phyloP scores from a whole-genome alignment of 495 filamentous ascomycete species.

The Tuber umbilicatum region DNA sequence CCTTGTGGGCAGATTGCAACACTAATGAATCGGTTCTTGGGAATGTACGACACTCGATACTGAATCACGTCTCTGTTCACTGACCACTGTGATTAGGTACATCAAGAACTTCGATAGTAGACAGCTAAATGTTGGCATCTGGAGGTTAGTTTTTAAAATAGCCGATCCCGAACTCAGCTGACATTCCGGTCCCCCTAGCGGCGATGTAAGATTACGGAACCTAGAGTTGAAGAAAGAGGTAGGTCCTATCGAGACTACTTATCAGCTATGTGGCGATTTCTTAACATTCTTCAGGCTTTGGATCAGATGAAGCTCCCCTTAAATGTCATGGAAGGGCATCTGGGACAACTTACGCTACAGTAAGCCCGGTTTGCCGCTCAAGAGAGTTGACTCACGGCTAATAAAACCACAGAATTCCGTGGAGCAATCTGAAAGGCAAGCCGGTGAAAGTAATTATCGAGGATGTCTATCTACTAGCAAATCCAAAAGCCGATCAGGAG shows the following conservation, averaged over 20 bases:
- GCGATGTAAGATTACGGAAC: slow-evolving; percentile 86
- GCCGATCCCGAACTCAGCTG: neutral
- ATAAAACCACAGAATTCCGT: slow-evolving; percentile 61
- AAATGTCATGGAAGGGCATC: slow-evolving; percentile 91
- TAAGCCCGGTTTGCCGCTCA: slow-evolving; percentile 1
- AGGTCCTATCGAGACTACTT: neutral
- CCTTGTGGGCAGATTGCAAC: slow-evolving; percentile 59
- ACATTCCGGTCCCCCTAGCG: slow-evolving; percentile 44
- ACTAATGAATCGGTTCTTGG: slow-evolving; percentile 95
- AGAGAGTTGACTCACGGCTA: neutral
- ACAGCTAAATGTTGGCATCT: slow-evolving; percentile 95
- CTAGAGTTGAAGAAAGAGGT: slow-evolving; percentile 80
- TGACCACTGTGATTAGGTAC: slow-evolving; percentile 36
- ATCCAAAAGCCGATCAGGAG: slow-evolving; percentile 85
- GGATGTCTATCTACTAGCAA: slow-evolving; percentile 90
- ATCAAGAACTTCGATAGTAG: slow-evolving; percentile 97
- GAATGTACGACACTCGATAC: slow-evolving; percentile 61
- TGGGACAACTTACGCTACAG: slow-evolving; percentile 74
- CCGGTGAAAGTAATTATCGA: slow-evolving; percentile 92
- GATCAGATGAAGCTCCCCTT: slow-evolving; percentile 92
- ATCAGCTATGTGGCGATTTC: neutral
- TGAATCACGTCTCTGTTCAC: too few species aligned
- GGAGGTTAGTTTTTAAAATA: slow-evolving; percentile 49
- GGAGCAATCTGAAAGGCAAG: slow-evolving; percentile 90
- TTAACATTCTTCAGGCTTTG: slow-evolving; percentile 53